Base-by-base conservation (phyloP, 805 yeast species). In the Lipomyces yamadae region DNA sequence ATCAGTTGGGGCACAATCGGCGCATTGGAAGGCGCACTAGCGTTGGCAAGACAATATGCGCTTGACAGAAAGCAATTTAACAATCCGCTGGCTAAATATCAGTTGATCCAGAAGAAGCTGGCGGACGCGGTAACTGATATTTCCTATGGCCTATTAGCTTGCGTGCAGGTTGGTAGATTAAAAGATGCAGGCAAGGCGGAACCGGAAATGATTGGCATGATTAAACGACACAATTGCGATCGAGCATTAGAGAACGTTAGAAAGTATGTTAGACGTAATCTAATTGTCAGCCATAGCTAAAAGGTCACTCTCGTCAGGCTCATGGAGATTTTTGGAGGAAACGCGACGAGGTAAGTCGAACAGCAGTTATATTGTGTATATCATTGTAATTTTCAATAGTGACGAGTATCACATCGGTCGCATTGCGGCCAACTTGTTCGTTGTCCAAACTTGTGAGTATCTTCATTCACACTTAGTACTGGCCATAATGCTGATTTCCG, bases 321-420 rank as follows among this genome's bases (percentile, higher is more conserved):
- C 52, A 79, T 79, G 83, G 83, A 81, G 69, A 75, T 80, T 24
- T 80, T 80, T 66, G 83, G 83, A 6, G 83, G 83, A n/a, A 81
- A 80, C 59, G 83, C 79, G 18, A 74, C 80, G 24, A 52, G 33
- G 45, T 32, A 35, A 15, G 48, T 34, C 10, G 18, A 42, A 3
- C 48, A 42, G n/a, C 24, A 24, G 48, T 42, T 13, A n/a, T 15
- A n/a, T 15, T 42, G n/a, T 2, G 32, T 39, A 13, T 29, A 5
- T n/a, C 13, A 39, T n/a, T 39, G 15, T 37, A 58, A 39, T 11
- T 18, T 5, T 11, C 34, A 11, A 13, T 39, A 73, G 79, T 58
- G 83, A 80, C 63, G 83, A 81, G 74, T 80, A 81, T 66, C 81
- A 78, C 60, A 80, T 80, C 64, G 80, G 80, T 34, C 72, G 83